A percentile compares a stretch with the other conserved stretches of the same genome.
Conservation (phyloP, 2,329 filamentous ascomycete species). For the Ophiosphaerella korrae region DNA sequence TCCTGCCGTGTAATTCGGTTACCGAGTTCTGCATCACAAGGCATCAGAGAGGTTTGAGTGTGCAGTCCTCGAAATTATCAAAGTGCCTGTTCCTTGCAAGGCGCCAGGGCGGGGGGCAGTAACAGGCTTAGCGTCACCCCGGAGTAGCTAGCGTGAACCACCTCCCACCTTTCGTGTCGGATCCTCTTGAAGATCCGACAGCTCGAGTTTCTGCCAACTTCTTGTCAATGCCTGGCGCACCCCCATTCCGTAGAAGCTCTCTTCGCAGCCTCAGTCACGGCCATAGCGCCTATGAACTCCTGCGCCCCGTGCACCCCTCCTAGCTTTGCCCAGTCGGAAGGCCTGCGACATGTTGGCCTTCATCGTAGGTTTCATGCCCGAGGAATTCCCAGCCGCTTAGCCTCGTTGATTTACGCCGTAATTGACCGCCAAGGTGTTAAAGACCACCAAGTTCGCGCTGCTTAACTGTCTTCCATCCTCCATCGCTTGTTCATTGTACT, state of each 20-base stretch:
- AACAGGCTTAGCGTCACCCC: conserved; percentile 17
- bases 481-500: conserved; percentile 36
- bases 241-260: conserved; percentile 26
- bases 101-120: conserved; percentile 14
- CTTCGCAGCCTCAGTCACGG: conserved; percentile 33
- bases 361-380: conserved; percentile 49
- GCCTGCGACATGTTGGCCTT: conserved; percentile 48
- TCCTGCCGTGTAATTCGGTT: conserved; percentile 34
- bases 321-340: conserved; percentile 31
- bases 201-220: conserved; percentile 40
- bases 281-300: conserved; percentile 30
- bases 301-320: conserved; percentile 34
- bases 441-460: conserved; percentile 33
- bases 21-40: conserved; percentile 31
- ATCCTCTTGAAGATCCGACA: conserved; percentile 40
- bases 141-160: conserved; percentile 24
- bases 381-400: conserved; percentile 39
- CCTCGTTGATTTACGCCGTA: conserved; percentile 24
- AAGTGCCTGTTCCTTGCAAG: conserved; percentile 17
- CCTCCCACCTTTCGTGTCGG: conserved; percentile 30
- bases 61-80: conserved; percentile 31
- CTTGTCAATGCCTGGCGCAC: conserved; percentile 40
- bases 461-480: conserved; percentile 39
- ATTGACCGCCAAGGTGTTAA: conserved; percentile 46
- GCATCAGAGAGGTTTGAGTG: conserved; percentile 43